Conservation (phyloP, 257 asterid species). For the Osmanthus fragrans region DNA sequence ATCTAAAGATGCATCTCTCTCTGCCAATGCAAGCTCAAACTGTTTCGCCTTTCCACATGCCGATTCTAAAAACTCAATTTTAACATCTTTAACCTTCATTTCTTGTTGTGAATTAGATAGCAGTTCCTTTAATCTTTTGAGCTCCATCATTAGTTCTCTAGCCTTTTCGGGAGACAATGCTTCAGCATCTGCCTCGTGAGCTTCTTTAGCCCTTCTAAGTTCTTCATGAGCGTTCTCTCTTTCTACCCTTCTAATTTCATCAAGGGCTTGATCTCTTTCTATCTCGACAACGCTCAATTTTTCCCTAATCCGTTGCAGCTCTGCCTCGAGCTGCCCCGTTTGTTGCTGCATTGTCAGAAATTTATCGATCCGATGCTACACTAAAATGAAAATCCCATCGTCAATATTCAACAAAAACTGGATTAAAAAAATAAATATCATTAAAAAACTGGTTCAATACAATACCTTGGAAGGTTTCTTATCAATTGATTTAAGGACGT, state of each 20-base stretch:
- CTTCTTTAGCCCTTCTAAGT: constrained; percentile 37
- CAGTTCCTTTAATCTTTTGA: constrained; percentile 42
- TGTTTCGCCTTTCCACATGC: constrained; percentile 35
- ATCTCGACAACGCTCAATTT: constrained; percentile 27
- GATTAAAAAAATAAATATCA: not conserved
- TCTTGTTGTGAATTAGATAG: constrained; percentile 42
- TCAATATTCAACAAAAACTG: not conserved
- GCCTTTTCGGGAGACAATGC: constrained; percentile 27
- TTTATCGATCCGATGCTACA: constrained; percentile 35
- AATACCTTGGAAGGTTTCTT: constrained; percentile 46
- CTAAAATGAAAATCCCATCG: not conserved
- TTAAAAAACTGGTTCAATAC: not conserved
- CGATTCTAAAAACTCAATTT: constrained; percentile 41
- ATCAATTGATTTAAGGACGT: constrained; percentile 57
- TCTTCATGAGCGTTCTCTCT: constrained; percentile 42
- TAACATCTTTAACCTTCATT: constrained; percentile 38
- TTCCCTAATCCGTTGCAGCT: constrained; percentile 47
- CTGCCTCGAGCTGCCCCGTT: constrained; percentile 54
- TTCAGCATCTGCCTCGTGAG: constrained; percentile 33
- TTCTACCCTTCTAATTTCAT: constrained; percentile 46
- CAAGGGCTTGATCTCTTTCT: constrained; percentile 43
- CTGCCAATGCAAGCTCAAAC: constrained; percentile 39
- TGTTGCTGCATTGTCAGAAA: constrained; percentile 44
- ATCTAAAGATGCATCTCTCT: constrained; percentile 36
- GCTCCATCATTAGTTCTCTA: constrained; percentile 36